phyloP scores from a whole-genome alignment of 495 filamentous ascomycete species.

The Xylaria venustula region DNA sequence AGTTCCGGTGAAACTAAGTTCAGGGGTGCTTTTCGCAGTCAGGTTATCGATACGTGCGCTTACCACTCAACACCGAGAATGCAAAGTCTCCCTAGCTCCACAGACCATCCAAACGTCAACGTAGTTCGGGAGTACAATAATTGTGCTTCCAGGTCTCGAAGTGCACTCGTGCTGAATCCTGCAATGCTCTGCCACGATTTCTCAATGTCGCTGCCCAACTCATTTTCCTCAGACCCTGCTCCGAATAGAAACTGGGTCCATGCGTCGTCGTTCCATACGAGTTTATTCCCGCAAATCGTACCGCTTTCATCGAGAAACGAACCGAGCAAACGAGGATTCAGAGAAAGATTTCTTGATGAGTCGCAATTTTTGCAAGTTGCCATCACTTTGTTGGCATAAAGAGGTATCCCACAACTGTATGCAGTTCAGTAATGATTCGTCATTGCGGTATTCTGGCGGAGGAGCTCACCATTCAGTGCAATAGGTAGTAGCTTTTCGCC shows the following conservation, averaged over 20 bases:
- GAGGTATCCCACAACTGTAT: slow-evolving; percentile 53
- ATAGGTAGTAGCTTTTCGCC: slow-evolving; percentile 50
- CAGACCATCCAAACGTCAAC: slow-evolving; percentile 53
- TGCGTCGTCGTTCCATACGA: slow-evolving; percentile 51
- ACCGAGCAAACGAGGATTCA: slow-evolving; percentile 58
- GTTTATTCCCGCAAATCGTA: slow-evolving; percentile 42
- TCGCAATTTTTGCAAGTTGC: slow-evolving; percentile 55
- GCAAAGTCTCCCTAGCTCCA: slow-evolving; percentile 44
- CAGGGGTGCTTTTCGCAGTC: background rate
- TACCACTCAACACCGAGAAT: slow-evolving; percentile 48
- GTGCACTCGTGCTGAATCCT: slow-evolving; percentile 29
- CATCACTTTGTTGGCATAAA: slow-evolving; percentile 50
- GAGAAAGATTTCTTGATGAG: slow-evolving; percentile 36
- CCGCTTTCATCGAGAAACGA: slow-evolving; percentile 57
- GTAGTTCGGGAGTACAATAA: slow-evolving; percentile 52
- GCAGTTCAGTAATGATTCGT: background rate
- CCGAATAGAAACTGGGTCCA: slow-evolving; percentile 55
- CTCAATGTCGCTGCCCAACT: slow-evolving; percentile 9
- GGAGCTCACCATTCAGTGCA: slow-evolving; percentile 55
- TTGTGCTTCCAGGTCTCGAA: slow-evolving; percentile 48
- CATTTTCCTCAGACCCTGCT: slow-evolving; percentile 9
- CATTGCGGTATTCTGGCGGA: background rate
- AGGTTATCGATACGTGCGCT: slow-evolving; percentile 4
- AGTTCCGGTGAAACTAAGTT: background rate
- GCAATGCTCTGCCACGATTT: slow-evolving; percentile 37